phyloP scores from a whole-genome alignment of 768 basidiomycete genomes.

The Mycena maculata region DNA sequence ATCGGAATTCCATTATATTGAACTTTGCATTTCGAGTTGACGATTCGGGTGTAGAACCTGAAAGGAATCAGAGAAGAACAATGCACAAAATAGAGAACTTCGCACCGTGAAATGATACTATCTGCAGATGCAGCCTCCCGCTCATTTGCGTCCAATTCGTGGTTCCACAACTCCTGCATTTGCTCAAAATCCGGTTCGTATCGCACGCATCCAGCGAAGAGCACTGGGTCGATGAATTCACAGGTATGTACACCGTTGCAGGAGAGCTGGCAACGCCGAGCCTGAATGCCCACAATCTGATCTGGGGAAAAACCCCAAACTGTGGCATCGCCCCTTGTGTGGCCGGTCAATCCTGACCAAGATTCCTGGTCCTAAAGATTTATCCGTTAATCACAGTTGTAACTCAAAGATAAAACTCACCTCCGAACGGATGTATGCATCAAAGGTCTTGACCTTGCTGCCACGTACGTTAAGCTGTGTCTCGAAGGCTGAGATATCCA shows the following conservation, averaged over 20 bases:
- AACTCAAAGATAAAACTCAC: neutral
- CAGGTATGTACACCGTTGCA: slow-evolving; percentile 22
- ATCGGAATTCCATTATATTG: slow-evolving; percentile 10
- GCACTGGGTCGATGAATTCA: slow-evolving; percentile 2
- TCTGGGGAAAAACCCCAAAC: neutral
- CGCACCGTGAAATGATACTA: slow-evolving; percentile 12
- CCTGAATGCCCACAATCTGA: neutral
- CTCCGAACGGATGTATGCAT: neutral
- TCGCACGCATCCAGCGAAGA: slow-evolving; percentile 19
- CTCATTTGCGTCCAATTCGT: slow-evolving; percentile 21
- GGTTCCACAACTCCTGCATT: slow-evolving; percentile 17
- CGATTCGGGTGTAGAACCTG: slow-evolving; percentile 16
- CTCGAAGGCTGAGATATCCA: too few species aligned
- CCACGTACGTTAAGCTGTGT: neutral
- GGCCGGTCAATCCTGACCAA: slow-evolving; percentile 10
- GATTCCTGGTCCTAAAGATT: slow-evolving; percentile 22
- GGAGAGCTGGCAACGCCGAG: neutral
- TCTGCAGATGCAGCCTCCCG: slow-evolving; percentile 2
- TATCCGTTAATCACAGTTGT: too few species aligned
- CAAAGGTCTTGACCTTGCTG: neutral
- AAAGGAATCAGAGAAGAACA: neutral
- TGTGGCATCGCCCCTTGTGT: slow-evolving; percentile 1
- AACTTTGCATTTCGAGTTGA: slow-evolving; percentile 4
- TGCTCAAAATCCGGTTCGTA: slow-evolving; percentile 4
- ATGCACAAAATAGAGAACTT: neutral